A percentile compares a stretch with the other conserved stretches of the same genome.
Conservation (phyloP, 106 monocot genomes). For the Acanthochlamys bracteata region DNA sequence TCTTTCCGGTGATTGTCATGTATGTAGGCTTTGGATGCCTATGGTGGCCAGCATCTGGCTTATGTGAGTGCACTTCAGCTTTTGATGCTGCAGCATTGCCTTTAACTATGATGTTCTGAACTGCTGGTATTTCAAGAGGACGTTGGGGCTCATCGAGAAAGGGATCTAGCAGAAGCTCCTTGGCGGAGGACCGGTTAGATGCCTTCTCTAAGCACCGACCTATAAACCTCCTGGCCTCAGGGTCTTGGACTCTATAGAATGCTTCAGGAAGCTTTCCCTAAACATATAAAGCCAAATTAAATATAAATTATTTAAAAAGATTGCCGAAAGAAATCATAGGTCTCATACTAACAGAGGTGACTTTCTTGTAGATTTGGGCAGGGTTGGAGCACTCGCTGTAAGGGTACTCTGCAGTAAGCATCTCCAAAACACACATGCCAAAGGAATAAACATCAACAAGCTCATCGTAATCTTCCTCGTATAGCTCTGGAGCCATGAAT, state of each 20-base stretch:
- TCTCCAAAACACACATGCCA: conserved; percentile 95
- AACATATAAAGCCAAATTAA: background rate
- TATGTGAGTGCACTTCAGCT: background rate
- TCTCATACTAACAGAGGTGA: conserved; percentile 43
- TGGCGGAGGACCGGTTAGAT: conserved; percentile 52
- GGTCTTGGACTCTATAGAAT: conserved; percentile 50
- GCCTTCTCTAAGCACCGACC: conserved; percentile 55
- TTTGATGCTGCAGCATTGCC: background rate
- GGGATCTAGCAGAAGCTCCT: conserved; percentile 68
- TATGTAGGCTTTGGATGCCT: conserved; percentile 7
- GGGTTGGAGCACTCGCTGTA: conserved; percentile 96
- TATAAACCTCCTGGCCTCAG: conserved; percentile 62
- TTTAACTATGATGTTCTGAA: background rate
- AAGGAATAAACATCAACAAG: conserved; percentile 93
- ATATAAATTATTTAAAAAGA: background rate
- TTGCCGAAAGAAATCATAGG: background rate
- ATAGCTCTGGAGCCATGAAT: conserved; percentile 98
- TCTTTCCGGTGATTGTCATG: conserved; percentile 96
- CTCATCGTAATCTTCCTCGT: conserved; percentile 96
- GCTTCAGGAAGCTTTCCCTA: conserved; percentile 84
- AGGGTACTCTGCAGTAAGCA: conserved; percentile 87
- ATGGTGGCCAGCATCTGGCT: background rate
- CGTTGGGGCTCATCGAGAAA: conserved; percentile 38
- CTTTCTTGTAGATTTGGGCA: conserved; percentile 98
- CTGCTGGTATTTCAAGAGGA: background rate